phyloP scores from a whole-genome alignment of 805 yeast species.

The Kurtzmaniella fragi region DNA sequence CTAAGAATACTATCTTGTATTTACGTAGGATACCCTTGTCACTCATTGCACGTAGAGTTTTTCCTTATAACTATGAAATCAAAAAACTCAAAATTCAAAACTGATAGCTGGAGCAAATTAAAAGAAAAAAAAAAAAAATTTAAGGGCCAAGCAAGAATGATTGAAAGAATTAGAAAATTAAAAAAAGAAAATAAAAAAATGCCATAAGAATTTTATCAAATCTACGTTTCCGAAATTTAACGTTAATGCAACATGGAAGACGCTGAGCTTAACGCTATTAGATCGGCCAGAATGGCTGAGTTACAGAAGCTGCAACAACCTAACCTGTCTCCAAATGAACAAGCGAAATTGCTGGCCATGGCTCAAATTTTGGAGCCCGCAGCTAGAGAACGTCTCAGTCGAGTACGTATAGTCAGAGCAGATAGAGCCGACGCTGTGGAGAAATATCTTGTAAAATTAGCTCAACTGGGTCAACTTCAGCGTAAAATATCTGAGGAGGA shows the following conservation, averaged over 20 bases:
- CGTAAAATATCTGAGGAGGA: conserved; percentile 77
- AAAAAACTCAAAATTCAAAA: conserved; percentile 1
- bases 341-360: conserved; percentile 39
- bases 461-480: conserved; percentile 69
- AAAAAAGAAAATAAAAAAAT: not conserved
- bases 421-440: conserved; percentile 90
- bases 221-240: conserved; percentile 1
- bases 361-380: conserved; percentile 72
- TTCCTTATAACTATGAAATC: not conserved
- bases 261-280: conserved; percentile 78
- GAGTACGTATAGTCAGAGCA: conserved; percentile 85
- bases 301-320: conserved; percentile 43
- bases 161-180: not conserved
- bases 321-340: conserved; percentile 34
- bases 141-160: not conserved
- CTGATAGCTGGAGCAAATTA: not conserved
- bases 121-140: not conserved
- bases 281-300: conserved; percentile 89
- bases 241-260: conserved; percentile 61
- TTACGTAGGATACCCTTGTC: conserved; percentile 48
- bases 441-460: conserved; percentile 65
- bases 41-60: conserved; percentile 4
- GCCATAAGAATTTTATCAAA: not conserved
- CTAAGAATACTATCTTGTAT: conserved; percentile 88
- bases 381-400: conserved; percentile 82